Evolutionary conservation across 2,329 filamentous ascomycete species (phyloP).

Genomic region (Dactylellina drechsleri): DNA sequence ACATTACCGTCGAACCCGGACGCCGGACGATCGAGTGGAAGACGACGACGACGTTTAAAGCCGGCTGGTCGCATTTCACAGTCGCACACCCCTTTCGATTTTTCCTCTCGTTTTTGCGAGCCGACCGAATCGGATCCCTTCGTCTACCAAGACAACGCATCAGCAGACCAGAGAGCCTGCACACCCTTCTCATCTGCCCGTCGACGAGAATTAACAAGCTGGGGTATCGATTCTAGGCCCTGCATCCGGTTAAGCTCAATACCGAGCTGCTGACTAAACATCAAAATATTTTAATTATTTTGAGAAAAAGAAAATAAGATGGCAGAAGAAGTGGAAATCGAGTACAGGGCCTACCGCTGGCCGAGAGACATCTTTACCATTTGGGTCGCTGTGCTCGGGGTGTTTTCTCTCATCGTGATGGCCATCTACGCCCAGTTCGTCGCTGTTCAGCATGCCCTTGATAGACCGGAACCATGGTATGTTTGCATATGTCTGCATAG

Average conservation of each 20-base stretch:
- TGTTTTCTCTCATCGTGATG: conserved; percentile 50
- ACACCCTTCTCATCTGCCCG: not conserved
- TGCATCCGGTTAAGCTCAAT: conserved; percentile 33
- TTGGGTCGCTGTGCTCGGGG: conserved; percentile 36
- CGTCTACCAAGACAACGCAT: conserved; percentile 54
- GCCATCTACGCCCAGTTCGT: conserved; percentile 51
- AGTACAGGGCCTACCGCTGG: conserved; percentile 51
- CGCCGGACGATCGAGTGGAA: not conserved
- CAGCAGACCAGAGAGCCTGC: conserved; percentile 31
- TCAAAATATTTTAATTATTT: no score
- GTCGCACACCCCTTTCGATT: conserved; percentile 17
- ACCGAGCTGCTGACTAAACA: not conserved
- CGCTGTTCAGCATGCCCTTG: conserved; percentile 46
- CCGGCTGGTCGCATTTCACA: conserved; percentile 42
- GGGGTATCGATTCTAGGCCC: conserved; percentile 1
- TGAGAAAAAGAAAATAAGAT: conserved; percentile 16
- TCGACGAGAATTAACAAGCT: no score
- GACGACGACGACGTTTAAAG: not conserved
- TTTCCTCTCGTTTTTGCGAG: conserved; percentile 7
- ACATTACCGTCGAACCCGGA: conserved; percentile 40
- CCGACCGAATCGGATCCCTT: conserved; percentile 53
- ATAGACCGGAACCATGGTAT: conserved; percentile 52
- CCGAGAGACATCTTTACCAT: conserved; percentile 41
- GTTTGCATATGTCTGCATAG: conserved; percentile 27
- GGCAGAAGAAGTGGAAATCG: conserved; percentile 51